These are phyloP conservation scores for barley (Hordeum vulgare) DNA, from an alignment of 176 grass and related monocot genomes.

Conservation along the genomic window MorexV3_pseudomolecules_assembly NC_058522.1:215599213-215599712, in stretches of 20 bases:
- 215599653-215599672: neutral
- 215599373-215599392: neutral
- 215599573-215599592: neutral
- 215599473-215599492: neutral
- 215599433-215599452: neutral
- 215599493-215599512: neutral
- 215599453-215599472: neutral
- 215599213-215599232: no score
- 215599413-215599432: neutral
- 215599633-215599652: neutral
- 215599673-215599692: neutral
- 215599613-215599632: neutral
- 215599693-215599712: neutral
- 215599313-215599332: neutral
- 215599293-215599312: no score
- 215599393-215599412: neutral
- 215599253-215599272: no score
- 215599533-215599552: slow-evolving; percentile 8
- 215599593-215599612: neutral
- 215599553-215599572: neutral
- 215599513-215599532: neutral
- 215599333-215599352: neutral
- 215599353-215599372: neutral
- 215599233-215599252: no score
- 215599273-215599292: no score